These are phyloP conservation scores for Blastomyces emzantsi DNA, from an alignment of 2,329 filamentous ascomycete genomes.

Conservation along the genomic window DNA sequence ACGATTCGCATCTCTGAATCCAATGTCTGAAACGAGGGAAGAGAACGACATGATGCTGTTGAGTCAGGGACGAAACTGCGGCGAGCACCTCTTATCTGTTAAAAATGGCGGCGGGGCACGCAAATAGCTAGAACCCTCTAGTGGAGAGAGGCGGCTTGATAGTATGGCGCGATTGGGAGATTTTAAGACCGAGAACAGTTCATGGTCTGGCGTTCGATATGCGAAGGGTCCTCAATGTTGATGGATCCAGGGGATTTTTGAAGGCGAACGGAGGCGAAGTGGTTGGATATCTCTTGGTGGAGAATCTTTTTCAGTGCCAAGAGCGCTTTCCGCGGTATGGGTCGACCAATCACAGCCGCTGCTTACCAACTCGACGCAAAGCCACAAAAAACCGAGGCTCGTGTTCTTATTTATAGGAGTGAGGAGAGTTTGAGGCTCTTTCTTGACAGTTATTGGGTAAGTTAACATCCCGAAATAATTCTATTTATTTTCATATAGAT, in stretches of 20 bases:
- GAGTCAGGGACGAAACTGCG: neutral
- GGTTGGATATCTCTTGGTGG: neutral
- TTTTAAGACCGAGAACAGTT: neutral
- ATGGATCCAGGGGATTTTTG: no score
- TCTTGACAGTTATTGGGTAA: no score
- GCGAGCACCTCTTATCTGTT: neutral
- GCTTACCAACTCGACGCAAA: neutral
- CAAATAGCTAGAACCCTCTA: neutral
- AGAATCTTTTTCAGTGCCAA: neutral
- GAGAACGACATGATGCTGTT: conserved; percentile 40
- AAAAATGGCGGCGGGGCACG: neutral
- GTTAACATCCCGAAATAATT: no score
- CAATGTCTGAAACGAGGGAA: conserved; percentile 42
- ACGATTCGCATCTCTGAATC: conserved; percentile 35
- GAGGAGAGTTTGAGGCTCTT: no score
- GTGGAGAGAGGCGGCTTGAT: neutral
- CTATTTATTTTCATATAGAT: no score
- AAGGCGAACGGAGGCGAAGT: no score
- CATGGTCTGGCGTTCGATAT: neutral
- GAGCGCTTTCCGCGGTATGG: neutral
- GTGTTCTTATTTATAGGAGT: neutral
- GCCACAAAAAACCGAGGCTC: neutral
- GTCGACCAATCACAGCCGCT: neutral
- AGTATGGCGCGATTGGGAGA: neutral
- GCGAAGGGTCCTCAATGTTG: neutral